Evolutionary conservation across 208 protist genomes (phyloP), one percentile per base, ranked within the genome.

Genomic region (Acanthamoeba sp.): DNA sequence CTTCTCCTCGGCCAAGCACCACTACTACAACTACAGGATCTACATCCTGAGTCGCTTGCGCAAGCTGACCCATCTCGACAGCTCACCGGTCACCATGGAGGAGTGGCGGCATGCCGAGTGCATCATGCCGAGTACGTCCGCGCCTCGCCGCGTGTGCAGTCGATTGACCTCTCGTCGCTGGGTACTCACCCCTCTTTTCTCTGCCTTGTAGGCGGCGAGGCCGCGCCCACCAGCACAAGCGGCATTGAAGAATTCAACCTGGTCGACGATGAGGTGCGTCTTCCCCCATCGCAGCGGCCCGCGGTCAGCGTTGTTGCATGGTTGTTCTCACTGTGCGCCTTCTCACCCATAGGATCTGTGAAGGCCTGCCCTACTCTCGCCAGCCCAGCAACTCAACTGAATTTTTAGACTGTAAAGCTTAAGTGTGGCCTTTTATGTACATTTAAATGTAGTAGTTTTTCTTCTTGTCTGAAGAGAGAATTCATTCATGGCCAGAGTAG

Each of bases 21-120:
- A 92, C 38, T 92, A 92, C 64, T 92, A 92, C 62, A 92, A 92
- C 87, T 92, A 92, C 62, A 71, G 87, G 32, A 92, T 92, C 55
- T 92, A 92, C 40, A 92, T 92, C 10, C 64, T 92, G 57, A 92
- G 87, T 52, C 55, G 87, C 36, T 29, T 92, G 62, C 34, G 87
- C 27, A 92, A 92, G 57, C 40, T 92, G 3, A 92, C 87, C 0
- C 87, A 92, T 36, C 38, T 92, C 50, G 87, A 92, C 62, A 78
- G 87, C 38, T 92, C 87, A 10, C 87, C 87, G 2, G 87, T 92
- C 29, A 92, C 87, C 64, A 92, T 92, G 87, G 87, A 92, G 62
- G 87, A 92, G 40, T 92, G 87, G 87, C 34, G 87, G 38, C 87
- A 92, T 52, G 87, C 87, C 42, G 87, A 66, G 36, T 92, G 87